Evolutionary conservation across 2,329 filamentous ascomycete genomes (phyloP).

Genomic region (Fusarium sp.): DNA sequence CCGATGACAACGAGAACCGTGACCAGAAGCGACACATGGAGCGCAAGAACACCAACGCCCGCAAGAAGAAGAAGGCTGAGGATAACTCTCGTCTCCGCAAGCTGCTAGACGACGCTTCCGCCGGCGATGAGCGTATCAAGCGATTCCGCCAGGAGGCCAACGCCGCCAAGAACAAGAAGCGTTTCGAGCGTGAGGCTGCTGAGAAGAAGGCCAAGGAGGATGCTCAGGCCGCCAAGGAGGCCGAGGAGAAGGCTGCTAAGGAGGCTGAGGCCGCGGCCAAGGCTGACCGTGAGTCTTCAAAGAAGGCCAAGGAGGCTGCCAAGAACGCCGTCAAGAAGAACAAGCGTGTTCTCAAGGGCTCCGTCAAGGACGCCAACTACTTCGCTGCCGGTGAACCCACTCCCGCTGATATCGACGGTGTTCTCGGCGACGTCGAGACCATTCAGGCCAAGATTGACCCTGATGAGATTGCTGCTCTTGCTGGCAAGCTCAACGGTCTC

Average conservation of each 20-base stretch:
- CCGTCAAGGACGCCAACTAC: constrained; percentile 98
- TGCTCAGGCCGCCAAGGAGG: constrained; percentile 84
- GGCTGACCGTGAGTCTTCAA: constrained; percentile 82
- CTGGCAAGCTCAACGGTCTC: constrained; percentile 82
- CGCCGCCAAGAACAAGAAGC: constrained; percentile 97
- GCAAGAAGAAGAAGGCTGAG: constrained; percentile 99
- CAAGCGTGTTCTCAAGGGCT: constrained; percentile 95
- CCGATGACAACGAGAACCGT: constrained; percentile 98
- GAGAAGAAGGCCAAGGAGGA: constrained; percentile 91
- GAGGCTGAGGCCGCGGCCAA: constrained; percentile 92
- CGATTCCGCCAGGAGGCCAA: constrained; percentile 93
- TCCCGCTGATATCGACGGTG: constrained; percentile 83
- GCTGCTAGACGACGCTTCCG: constrained; percentile 88
- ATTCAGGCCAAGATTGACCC: constrained; percentile 90
- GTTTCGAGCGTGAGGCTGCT: constrained; percentile 89
- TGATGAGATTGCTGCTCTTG: constrained; percentile 89
- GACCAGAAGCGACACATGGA: constrained; percentile 99
- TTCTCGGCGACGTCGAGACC: constrained; percentile 87
- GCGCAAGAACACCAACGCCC: constrained; percentile 97
- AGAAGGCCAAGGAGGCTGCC: constrained; percentile 98
- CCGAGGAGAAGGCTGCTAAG: constrained; percentile 83
- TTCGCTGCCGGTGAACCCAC: constrained; percentile 83
- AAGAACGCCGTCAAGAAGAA: constrained; percentile 99
- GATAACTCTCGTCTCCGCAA: constrained; percentile 92
- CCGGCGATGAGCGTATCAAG: constrained; percentile 95